Evolutionary conservation across 805 yeast species (phyloP), one percentile per base, ranked within the genome.

Genomic region (Blastobotrys attinorum): DNA sequence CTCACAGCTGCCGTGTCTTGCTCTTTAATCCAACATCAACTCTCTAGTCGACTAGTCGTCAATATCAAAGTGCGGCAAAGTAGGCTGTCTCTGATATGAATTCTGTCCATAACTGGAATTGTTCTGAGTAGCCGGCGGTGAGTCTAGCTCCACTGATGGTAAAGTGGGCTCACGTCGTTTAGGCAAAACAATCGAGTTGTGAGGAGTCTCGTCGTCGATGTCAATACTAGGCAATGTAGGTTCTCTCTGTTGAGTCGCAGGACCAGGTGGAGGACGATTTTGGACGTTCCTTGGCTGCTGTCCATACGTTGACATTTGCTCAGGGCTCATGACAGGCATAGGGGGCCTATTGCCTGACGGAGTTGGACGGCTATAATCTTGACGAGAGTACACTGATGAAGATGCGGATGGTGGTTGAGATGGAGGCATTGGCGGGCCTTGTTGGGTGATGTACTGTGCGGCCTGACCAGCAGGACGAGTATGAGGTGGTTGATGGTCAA

Each of bases 11-110:
- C n/a, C n/a, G n/a, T n/a, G n/a, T n/a, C n/a, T n/a, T n/a, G n/a
- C n/a, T n/a, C n/a, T n/a, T n/a, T n/a, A n/a, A n/a, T n/a, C n/a
- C n/a, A n/a, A n/a, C n/a, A n/a, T n/a, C n/a, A n/a, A n/a, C n/a
- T n/a, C n/a, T n/a, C n/a, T n/a, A n/a, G n/a, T n/a, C n/a, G n/a
- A n/a, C n/a, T n/a, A n/a, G n/a, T n/a, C n/a, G 31, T 39, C 32
- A 22, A 43, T 23, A 10, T 41, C 40, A 16, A 56, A 31, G 13
- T 32, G 46, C 1, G 64, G 64, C 15, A 59, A 32, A 4, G 60
- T 57, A 5, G 62, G 63, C 38, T 47, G 48, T 13, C 50, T 39
- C 7, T 25, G 7, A 25, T 25, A 25, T 25, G 29, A 25, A 7
- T 7, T 7, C 29, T 25, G 29, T n/a, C n/a, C n/a, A n/a, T n/a